Evolutionary conservation across 176 grass and related monocot species (phyloP).

Genomic region (Rhynchospora pubera): DNA sequence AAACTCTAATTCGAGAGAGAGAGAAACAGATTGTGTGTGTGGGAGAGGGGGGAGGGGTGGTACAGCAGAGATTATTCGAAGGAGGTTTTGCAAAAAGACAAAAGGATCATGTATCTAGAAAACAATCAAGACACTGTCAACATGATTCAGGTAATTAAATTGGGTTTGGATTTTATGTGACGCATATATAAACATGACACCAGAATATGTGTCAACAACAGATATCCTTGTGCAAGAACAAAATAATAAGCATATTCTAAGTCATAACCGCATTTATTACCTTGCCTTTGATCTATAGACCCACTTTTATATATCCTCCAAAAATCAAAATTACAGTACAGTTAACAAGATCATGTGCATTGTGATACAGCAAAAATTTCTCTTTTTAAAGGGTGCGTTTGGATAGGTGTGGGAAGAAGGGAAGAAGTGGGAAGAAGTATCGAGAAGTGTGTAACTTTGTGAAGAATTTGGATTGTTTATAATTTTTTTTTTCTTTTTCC

Average conservation of each 20-base stretch:
- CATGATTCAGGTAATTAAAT: background rate
- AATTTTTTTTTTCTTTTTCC: no score
- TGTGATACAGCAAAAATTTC: background rate
- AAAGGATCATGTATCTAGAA: conserved; percentile 7
- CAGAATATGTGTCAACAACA: background rate
- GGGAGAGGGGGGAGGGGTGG: background rate
- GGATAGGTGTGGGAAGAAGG: no score
- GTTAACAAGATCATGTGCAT: background rate
- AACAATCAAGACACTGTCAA: background rate
- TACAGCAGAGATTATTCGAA: background rate
- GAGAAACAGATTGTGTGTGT: background rate
- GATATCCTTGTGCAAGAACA: background rate
- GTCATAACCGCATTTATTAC: background rate
- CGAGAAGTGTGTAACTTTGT: no score
- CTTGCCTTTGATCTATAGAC: background rate
- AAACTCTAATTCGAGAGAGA: background rate
- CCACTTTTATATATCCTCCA: background rate
- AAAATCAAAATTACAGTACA: background rate
- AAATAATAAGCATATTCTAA: background rate
- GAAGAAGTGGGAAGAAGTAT: no score
- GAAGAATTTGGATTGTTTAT: no score
- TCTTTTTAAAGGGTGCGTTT: no score
- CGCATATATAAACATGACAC: background rate
- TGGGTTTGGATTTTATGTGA: background rate
- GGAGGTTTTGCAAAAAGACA: background rate